These are phyloP conservation scores for Gaeumannomyces sp. DNA, from an alignment of 2,329 filamentous ascomycete genomes.

Conservation along the genomic window DNA sequence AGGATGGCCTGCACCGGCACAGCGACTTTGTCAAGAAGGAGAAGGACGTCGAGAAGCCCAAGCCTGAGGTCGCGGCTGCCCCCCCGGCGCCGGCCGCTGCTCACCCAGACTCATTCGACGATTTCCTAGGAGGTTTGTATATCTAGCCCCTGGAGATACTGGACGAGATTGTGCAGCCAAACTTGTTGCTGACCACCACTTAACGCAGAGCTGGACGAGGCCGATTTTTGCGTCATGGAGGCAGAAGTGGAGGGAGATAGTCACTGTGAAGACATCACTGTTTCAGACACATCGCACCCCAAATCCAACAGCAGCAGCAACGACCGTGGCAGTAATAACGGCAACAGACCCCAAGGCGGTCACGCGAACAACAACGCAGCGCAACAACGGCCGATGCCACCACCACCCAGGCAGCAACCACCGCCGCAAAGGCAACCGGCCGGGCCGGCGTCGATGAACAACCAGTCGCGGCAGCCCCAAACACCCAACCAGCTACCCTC, in stretches of 20 bases:
- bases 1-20: conserved; percentile 75
- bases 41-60: conserved; percentile 18
- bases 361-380: background rate
- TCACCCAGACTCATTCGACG: conserved; percentile 41
- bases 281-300: conserved; percentile 36
- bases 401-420: background rate
- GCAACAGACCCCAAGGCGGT: background rate
- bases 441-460: conserved; percentile 17
- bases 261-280: conserved; percentile 69
- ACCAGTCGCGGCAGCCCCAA: conserved; percentile 26
- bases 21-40: conserved; percentile 65
- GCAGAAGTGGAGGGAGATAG: conserved; percentile 51
- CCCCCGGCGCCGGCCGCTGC: conserved; percentile 15
- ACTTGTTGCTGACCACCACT: no score
- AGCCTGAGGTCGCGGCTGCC: background rate
- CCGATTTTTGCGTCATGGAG: conserved; percentile 64
- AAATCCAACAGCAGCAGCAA: conserved; percentile 23
- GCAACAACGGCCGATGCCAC: conserved; percentile 7
- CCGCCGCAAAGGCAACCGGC: background rate
- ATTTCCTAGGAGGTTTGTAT: conserved; percentile 41
- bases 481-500: conserved; percentile 27
- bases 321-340: conserved; percentile 5
- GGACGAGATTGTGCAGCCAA: conserved; percentile 10
- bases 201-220: conserved; percentile 62
- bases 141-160: conserved; percentile 14